A percentile compares a stretch with the other conserved stretches of the same genome.
Evolutionary conservation across 2,329 filamentous ascomycete genomes (phyloP).

Genomic region (Neurospora sp.): DNA sequence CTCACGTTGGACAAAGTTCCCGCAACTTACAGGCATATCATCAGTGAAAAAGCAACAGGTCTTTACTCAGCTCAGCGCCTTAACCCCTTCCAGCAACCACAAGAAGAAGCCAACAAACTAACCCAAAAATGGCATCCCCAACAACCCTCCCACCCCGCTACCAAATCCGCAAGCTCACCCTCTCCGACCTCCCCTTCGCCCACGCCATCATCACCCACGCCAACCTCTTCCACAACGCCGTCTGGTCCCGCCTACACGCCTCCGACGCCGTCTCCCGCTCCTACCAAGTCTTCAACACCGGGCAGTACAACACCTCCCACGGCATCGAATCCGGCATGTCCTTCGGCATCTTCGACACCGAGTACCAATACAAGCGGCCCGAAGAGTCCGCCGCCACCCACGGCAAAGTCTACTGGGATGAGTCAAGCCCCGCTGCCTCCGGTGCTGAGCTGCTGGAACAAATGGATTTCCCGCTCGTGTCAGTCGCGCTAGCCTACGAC

Average conservation of each 20-base stretch:
- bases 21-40: no score
- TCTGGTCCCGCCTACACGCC: conserved; percentile 16
- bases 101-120: not conserved
- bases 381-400: conserved; percentile 13
- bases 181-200: conserved; percentile 18
- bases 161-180: conserved; percentile 19
- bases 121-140: conserved; percentile 2
- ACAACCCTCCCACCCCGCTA: conserved; percentile 13
- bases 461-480: conserved; percentile 25
- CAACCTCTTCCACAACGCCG: conserved; percentile 16
- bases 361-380: conserved; percentile 15
- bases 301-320: conserved; percentile 12
- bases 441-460: conserved; percentile 17
- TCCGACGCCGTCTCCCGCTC: conserved; percentile 6
- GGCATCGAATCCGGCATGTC: conserved; percentile 14
- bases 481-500: conserved; percentile 22
- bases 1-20: not conserved
- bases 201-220: conserved; percentile 18
- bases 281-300: conserved; percentile 9
- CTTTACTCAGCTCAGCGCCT: no score
- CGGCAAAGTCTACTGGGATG: conserved; percentile 22
- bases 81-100: not conserved
- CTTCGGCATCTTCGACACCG: conserved; percentile 18
- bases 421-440: conserved; percentile 2
- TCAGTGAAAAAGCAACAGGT: no score